These are phyloP conservation scores for Serendipita vermifera DNA, from an alignment of 768 basidiomycete genomes.

Conservation along the genomic window DNA sequence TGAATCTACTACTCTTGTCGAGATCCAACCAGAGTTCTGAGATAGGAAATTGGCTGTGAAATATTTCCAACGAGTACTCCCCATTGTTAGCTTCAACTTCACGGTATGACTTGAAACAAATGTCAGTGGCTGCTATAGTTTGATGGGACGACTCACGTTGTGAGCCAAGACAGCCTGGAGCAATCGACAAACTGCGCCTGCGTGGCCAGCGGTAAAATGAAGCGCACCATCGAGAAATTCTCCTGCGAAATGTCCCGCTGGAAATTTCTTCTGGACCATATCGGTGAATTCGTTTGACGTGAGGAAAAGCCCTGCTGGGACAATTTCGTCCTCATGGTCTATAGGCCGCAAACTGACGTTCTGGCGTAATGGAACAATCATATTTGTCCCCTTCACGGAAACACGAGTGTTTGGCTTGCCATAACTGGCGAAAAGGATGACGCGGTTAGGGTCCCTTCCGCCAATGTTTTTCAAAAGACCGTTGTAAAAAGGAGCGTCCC, in stretches of 20 bases:
- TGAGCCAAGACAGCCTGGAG: neutral
- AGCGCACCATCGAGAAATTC: neutral
- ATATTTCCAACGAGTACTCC: neutral
- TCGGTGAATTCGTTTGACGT: neutral
- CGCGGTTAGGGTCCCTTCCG: no score
- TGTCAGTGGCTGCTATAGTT: neutral
- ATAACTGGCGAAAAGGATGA: no score
- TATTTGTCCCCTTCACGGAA: no score
- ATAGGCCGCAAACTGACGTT: neutral
- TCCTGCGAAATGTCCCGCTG: neutral
- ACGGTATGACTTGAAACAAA: neutral
- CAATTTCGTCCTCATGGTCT: neutral
- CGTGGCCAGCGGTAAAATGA: neutral
- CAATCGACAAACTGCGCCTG: neutral
- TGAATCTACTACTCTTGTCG: neutral
- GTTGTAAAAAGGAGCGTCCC: no score
- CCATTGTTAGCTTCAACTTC: neutral
- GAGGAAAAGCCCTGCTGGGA: neutral
- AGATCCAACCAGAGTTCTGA: neutral
- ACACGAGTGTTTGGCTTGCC: no score
- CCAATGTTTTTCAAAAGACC: no score
- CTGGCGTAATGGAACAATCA: no score
- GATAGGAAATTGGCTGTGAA: neutral
- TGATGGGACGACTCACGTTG: neutral
- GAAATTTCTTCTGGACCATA: neutral